Conservation (phyloP, 1,139 yeast genomes). For the Kurtzmaniella quercitrusa region DNA sequence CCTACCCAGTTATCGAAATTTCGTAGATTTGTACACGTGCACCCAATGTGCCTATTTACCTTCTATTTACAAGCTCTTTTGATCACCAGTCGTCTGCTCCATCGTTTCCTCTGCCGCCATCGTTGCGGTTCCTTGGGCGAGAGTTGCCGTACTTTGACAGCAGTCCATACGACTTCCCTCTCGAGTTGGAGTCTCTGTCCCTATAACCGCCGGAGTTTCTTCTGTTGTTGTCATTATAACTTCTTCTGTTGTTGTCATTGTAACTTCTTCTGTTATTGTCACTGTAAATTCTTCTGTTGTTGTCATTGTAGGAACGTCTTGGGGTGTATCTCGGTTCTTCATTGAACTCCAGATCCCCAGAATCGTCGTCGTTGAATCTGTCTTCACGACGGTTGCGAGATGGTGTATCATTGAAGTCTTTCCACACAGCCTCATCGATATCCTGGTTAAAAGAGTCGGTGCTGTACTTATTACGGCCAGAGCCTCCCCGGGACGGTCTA, state of each 20-base stretch:
- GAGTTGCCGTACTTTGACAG: not conserved
- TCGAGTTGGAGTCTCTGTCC: not conserved
- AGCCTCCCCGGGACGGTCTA: slow-evolving; percentile 4
- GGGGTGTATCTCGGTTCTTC: slow-evolving; percentile 5
- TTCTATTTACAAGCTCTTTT: not conserved
- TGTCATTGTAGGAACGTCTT: not conserved
- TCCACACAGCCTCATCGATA: not conserved
- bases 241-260: not conserved
- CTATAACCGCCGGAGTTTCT: not conserved
- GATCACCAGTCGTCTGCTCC: not conserved
- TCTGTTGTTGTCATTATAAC: not conserved
- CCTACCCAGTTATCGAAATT: no score
- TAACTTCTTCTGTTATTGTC: not conserved
- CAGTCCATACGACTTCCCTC: not conserved
- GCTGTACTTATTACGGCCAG: not conserved
- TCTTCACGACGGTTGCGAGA: not conserved
- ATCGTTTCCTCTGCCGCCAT: slow-evolving; percentile 3
- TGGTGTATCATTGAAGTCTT: not conserved
- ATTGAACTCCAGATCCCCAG: slow-evolving; percentile 11
- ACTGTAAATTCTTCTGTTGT: not conserved
- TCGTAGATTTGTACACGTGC: not conserved
- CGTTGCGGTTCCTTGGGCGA: slow-evolving; percentile 2
- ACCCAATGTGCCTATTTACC: not conserved
- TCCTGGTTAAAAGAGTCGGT: not conserved
- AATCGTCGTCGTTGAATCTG: slow-evolving; percentile 9